Percentiles rank a stretch among this genome's conserved stretches.
These are phyloP conservation scores for Colletotrichum cuscutae DNA, from an alignment of 2,329 filamentous ascomycete genomes.

Conservation along the genomic window DNA sequence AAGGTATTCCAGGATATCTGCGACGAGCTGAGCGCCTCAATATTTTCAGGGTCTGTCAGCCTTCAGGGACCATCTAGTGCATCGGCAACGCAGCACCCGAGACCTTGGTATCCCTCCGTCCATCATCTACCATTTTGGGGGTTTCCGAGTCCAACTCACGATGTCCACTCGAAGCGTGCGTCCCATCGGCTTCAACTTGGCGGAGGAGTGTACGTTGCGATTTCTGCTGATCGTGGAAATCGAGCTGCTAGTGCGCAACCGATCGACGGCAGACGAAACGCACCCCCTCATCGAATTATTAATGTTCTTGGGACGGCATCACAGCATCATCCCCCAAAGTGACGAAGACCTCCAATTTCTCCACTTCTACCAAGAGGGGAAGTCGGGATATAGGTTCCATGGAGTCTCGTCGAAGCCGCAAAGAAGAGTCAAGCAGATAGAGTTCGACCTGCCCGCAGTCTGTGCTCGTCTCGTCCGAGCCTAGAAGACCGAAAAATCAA, in stretches of 20 bases:
- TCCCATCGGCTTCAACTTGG: neutral
- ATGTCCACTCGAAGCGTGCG: constrained; percentile 7
- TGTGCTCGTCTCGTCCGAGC: constrained; percentile 29
- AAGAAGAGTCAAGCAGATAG: constrained; percentile 24
- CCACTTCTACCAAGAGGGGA: constrained; percentile 14
- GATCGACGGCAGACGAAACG: constrained; percentile 31
- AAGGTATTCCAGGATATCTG: neutral
- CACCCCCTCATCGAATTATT: constrained; percentile 16
- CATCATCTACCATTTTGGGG: neutral
- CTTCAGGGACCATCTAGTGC: neutral
- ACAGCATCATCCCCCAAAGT: constrained; percentile 4
- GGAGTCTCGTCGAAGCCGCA: neutral
- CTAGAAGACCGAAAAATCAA: constrained; percentile 7
- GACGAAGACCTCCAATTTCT: constrained; percentile 7
- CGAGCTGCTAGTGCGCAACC: constrained; percentile 19
- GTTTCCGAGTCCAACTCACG: neutral
- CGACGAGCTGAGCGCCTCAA: constrained; percentile 1
- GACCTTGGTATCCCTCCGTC: neutral
- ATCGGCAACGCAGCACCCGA: constrained; percentile 3
- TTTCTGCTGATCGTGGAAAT: neutral
- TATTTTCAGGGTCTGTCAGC: neutral
- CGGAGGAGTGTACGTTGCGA: neutral
- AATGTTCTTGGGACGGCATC: constrained; percentile 23
- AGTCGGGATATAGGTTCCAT: constrained; percentile 3
- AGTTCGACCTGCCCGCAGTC: constrained; percentile 31